Percentiles rank a stretch among this genome's conserved stretches.
Conservation (phyloP, 192 early-diverging fungal species). For the Coemansia sp. region DNA sequence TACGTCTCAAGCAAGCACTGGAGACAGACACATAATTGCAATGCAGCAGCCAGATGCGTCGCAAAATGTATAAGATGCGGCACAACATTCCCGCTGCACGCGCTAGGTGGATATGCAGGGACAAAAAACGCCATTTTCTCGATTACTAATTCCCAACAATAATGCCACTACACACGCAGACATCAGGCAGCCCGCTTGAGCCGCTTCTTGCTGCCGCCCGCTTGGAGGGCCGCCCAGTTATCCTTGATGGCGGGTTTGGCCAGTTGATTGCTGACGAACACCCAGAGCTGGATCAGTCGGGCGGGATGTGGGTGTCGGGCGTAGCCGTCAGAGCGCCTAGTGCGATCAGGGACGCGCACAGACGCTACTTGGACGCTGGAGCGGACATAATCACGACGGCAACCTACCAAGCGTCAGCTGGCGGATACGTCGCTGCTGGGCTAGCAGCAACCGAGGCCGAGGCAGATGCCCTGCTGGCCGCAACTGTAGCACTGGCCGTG, state of each 20-base stretch:
- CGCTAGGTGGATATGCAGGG: not conserved
- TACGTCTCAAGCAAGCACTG: not conserved
- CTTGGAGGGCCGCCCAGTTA: not conserved
- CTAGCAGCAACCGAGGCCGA: conserved; percentile 27
- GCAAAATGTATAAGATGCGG: not conserved
- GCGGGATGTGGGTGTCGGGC: conserved; percentile 31
- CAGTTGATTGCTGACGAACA: conserved; percentile 29
- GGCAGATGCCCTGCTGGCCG: conserved; percentile 35
- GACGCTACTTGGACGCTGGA: conserved; percentile 53
- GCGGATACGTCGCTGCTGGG: conserved; percentile 43
- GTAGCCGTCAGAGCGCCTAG: conserved; percentile 17
- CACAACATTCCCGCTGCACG: not conserved
- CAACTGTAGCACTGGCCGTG: conserved; percentile 45
- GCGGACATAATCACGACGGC: conserved; percentile 57
- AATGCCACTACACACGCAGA: not conserved
- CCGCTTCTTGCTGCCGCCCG: conserved; percentile 1
- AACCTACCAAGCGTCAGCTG: conserved; percentile 57
- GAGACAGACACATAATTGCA: not conserved
- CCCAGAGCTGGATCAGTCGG: conserved; percentile 7
- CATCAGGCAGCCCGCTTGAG: not conserved
- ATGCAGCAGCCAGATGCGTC: not conserved
- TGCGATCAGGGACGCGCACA: conserved; percentile 37
- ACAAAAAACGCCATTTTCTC: not conserved
- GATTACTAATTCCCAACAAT: not conserved
- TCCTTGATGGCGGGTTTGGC: conserved; percentile 35